Evolutionary conservation across 371 early-diverging fungal genomes (phyloP).

Genomic region (Vairimorpha apis): DNA sequence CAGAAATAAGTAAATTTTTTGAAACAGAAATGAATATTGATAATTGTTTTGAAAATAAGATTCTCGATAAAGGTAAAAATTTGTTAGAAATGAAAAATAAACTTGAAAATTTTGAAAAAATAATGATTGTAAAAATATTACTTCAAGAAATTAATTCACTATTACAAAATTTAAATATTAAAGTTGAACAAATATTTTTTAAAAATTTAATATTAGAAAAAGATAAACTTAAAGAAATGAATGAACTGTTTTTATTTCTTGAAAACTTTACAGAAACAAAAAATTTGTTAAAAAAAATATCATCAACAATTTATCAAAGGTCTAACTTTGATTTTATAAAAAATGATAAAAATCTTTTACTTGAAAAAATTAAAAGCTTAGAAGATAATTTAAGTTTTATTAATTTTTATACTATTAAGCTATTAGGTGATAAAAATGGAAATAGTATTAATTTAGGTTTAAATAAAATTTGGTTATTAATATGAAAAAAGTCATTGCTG

Average conservation of each 20-base stretch:
- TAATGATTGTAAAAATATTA: conserved; percentile 29
- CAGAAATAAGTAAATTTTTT: conserved; percentile 6
- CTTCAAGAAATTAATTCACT: not conserved
- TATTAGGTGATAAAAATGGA: conserved; percentile 36
- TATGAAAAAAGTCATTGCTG: conserved; percentile 31
- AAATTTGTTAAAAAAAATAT: conserved; percentile 27
- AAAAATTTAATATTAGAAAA: conserved; percentile 8
- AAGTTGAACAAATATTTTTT: conserved; percentile 36
- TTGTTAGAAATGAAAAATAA: conserved; percentile 11
- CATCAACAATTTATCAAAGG: conserved; percentile 16
- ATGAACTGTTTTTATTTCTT: conserved; percentile 32
- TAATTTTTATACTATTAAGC: conserved; percentile 15
- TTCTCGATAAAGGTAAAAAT: not conserved
- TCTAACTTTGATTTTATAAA: conserved; percentile 25
- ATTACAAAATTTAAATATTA: not conserved
- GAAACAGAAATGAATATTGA: conserved; percentile 1
- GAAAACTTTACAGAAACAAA: conserved; percentile 20
- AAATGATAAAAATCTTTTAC: not conserved
- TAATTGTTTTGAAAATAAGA: not conserved
- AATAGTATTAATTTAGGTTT: conserved; percentile 39
- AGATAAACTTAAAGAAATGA: conserved; percentile 8
- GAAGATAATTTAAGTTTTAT: conserved; percentile 14
- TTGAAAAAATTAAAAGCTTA: conserved; percentile 24
- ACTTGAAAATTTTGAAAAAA: conserved; percentile 14
- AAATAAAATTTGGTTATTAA: conserved; percentile 38